A percentile compares a stretch with the other conserved stretches of the same genome.
phyloP scores from a whole-genome alignment of 2,329 filamentous ascomycete genomes.

The Tolypocladium paradoxum region DNA sequence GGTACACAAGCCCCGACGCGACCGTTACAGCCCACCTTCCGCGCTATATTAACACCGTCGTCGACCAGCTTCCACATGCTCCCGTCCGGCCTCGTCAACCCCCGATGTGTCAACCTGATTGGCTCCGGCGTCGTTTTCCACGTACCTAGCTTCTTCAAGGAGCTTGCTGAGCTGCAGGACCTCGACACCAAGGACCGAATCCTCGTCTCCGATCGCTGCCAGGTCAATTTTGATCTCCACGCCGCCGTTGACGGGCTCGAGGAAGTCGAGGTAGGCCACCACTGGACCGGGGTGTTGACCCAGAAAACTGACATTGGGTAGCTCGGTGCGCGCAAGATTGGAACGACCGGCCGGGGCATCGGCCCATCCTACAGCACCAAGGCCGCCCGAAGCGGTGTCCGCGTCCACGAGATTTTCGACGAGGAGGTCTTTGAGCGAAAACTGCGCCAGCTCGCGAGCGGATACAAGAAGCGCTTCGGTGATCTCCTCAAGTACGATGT shows the following conservation, averaged over 20 bases:
- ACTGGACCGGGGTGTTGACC: background rate
- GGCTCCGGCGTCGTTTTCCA: conserved; percentile 60
- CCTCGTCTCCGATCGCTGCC: conserved; percentile 51
- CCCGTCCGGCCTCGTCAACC: conserved; percentile 62
- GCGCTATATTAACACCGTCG: conserved; percentile 6
- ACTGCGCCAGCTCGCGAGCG: conserved; percentile 47
- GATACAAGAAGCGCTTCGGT: conserved; percentile 56
- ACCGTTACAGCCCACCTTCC: conserved; percentile 2
- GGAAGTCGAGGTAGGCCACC: conserved; percentile 37
- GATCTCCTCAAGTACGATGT: conserved; percentile 54
- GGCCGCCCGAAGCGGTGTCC: conserved; percentile 49
- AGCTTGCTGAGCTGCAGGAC: conserved; percentile 25
- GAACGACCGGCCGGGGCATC: conserved; percentile 24
- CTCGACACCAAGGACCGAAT: conserved; percentile 31
- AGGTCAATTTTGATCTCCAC: conserved; percentile 56
- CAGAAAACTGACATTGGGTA: background rate
- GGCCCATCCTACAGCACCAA: conserved; percentile 10
- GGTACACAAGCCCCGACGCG: conserved; percentile 12
- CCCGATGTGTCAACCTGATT: conserved; percentile 59
- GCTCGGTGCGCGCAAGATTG: conserved; percentile 15
- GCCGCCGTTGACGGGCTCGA: conserved; percentile 59
- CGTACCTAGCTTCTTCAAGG: conserved; percentile 30
- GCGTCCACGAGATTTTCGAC: conserved; percentile 58
- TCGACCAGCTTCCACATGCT: conserved; percentile 48
- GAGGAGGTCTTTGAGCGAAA: conserved; percentile 55